Conservation (phyloP, 1,139 yeast species). For the Debaryomyces psychrophilus region DNA sequence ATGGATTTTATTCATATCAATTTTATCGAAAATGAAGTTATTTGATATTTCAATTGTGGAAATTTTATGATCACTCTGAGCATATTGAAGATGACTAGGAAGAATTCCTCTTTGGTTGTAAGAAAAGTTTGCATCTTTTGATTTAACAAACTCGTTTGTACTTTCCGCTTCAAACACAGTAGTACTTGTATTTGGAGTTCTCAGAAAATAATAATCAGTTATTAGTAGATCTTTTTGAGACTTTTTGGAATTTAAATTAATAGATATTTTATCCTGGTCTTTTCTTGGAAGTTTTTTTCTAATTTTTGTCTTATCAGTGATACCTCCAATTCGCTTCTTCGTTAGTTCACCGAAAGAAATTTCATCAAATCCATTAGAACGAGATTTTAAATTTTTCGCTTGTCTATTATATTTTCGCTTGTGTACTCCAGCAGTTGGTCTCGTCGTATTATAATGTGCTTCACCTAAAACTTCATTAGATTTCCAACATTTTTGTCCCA, state of each 20-base stretch:
- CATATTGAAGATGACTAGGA: background rate
- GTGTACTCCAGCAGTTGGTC: background rate
- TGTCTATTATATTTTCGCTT: slow-evolving; percentile 1
- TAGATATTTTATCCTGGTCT: background rate
- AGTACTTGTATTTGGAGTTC: slow-evolving; percentile 37
- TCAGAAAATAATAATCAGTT: slow-evolving; percentile 26
- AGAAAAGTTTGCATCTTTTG: background rate
- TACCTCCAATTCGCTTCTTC: slow-evolving; percentile 11
- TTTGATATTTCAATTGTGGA: slow-evolving; percentile 13
- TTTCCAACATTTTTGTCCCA: background rate
- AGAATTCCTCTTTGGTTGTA: background rate
- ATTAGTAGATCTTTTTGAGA: slow-evolving; percentile 16
- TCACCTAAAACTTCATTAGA: background rate
- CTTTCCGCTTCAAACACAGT: slow-evolving; percentile 45
- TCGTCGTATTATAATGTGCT: background rate
- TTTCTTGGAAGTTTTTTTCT: background rate
- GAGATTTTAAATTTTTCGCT: background rate
- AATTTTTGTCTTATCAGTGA: background rate
- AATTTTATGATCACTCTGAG: background rate
- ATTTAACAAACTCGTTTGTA: slow-evolving; percentile 17
- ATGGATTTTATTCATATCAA: slow-evolving; percentile 26
- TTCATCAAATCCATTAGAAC: background rate
- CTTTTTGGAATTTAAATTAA: background rate
- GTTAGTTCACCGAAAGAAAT: slow-evolving; percentile 7
- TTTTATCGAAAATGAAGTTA: slow-evolving; percentile 19